These are phyloP conservation scores for Debaryomyces prosopidis DNA, from an alignment of 805 yeast species.

Conservation along the genomic window DNA sequence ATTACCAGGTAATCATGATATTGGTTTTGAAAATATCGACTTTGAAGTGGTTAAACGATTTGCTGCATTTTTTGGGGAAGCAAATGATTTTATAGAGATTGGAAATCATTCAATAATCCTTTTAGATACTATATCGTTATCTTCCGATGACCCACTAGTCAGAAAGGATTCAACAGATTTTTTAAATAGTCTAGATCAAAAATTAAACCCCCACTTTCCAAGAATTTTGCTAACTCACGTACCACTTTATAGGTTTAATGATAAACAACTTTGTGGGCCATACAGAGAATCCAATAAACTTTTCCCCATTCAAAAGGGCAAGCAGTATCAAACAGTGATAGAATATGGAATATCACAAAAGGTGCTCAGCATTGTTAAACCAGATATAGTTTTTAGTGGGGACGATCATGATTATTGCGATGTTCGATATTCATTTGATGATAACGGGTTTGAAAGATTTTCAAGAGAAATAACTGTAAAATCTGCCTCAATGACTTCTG, in stretches of 20 bases:
- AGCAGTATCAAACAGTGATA: slow-evolving; percentile 89
- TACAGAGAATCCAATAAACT: slow-evolving; percentile 62
- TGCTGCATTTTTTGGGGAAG: slow-evolving; percentile 68
- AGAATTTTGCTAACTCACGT: slow-evolving; percentile 81
- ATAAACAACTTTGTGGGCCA: slow-evolving; percentile 69
- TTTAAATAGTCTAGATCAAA: slow-evolving; percentile 35
- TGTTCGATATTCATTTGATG: slow-evolving; percentile 49
- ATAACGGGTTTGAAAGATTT: slow-evolving; percentile 24
- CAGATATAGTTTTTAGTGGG: slow-evolving; percentile 77
- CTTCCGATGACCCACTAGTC: slow-evolving; percentile 50
- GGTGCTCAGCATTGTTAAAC: slow-evolving; percentile 59
- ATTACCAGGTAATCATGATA: slow-evolving; percentile 93
- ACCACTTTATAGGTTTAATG: slow-evolving; percentile 75
- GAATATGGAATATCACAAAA: slow-evolving; percentile 58
- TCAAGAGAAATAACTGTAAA: slow-evolving; percentile 83
- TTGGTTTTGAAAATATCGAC: slow-evolving; percentile 83
- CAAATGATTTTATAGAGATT: slow-evolving; percentile 53
- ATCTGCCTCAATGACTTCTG: slow-evolving; percentile 91
- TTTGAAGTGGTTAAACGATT: slow-evolving; percentile 62
- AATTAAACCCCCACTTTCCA: slow-evolving; percentile 43
- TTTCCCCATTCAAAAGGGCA: slow-evolving; percentile 74
- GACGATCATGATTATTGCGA: slow-evolving; percentile 98
- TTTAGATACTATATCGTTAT: slow-evolving; percentile 80
- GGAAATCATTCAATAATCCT: slow-evolving; percentile 74
- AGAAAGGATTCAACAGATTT: slow-evolving; percentile 55